Evolutionary conservation across 1,284 basidiomycete genomes (phyloP).

Genomic region (Pseudozyma hubeiensis): DNA sequence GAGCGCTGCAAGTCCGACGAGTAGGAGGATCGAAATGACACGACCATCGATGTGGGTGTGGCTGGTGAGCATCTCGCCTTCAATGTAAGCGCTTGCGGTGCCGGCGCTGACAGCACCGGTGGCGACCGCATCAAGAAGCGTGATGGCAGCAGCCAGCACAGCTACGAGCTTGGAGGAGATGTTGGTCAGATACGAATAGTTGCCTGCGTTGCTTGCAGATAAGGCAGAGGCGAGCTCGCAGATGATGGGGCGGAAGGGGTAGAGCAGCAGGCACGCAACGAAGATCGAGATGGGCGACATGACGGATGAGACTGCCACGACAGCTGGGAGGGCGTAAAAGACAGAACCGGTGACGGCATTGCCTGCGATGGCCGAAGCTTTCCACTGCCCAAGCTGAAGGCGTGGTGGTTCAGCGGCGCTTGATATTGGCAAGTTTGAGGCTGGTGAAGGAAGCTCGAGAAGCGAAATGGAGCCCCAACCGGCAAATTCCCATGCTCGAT

Average conservation of each 20-base stretch:
- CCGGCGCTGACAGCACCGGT: conserved; percentile 56
- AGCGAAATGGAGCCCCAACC: conserved; percentile 60
- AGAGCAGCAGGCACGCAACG: conserved; percentile 51
- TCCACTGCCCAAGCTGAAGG: conserved; percentile 49
- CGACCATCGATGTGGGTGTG: conserved; percentile 23
- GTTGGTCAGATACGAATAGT: conserved; percentile 55
- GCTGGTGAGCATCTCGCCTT: conserved; percentile 20
- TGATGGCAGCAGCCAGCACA: conserved; percentile 51
- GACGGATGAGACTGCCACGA: conserved; percentile 49
- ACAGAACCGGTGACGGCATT: conserved; percentile 58
- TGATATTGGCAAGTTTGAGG: neutral
- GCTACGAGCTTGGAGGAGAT: conserved; percentile 43
- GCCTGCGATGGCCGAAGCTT: conserved; percentile 52
- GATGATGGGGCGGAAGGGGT: conserved; percentile 56
- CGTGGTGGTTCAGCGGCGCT: neutral
- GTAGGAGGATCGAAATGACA: conserved; percentile 42
- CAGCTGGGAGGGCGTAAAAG: conserved; percentile 59
- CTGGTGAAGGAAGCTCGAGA: conserved; percentile 43
- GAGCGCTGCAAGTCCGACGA: conserved; percentile 39
- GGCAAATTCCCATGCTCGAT: conserved; percentile 56
- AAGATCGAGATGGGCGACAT: conserved; percentile 55
- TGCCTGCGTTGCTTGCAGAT: conserved; percentile 43
- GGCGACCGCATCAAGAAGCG: conserved; percentile 52
- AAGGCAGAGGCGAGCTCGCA: conserved; percentile 53
- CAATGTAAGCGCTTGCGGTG: conserved; percentile 54